A percentile compares a stretch with the other conserved stretches of the same genome.
Evolutionary conservation across 257 asterid genomes (phyloP).

Genomic region (Ehretia macrophylla): DNA sequence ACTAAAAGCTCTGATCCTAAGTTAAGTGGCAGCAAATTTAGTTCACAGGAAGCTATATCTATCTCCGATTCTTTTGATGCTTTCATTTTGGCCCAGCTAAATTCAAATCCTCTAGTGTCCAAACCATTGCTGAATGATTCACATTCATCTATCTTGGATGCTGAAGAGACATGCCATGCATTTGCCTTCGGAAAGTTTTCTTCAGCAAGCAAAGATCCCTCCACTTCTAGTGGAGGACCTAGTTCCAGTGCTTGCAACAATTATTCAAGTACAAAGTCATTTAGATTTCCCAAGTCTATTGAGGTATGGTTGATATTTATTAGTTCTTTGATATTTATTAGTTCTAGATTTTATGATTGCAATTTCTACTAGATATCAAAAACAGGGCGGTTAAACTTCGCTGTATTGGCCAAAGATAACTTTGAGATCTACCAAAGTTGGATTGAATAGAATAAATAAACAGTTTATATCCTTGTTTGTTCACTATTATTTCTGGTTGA

Average conservation of each 20-base stretch:
- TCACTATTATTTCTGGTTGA: no score
- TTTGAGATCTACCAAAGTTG: background rate
- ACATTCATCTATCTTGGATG: conserved; percentile 67
- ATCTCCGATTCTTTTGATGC: conserved; percentile 37
- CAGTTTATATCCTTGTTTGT: no score
- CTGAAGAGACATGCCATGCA: conserved; percentile 96
- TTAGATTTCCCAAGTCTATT: conserved; percentile 14
- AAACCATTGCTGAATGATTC: conserved; percentile 37
- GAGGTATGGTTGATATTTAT: conserved; percentile 17
- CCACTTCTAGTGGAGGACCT: conserved; percentile 19
- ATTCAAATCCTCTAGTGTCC: conserved; percentile 27
- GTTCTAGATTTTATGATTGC: background rate
- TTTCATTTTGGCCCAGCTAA: conserved; percentile 31
- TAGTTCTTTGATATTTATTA: background rate
- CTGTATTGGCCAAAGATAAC: background rate
- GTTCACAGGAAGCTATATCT: conserved; percentile 27
- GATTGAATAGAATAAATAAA: no score
- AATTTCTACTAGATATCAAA: background rate
- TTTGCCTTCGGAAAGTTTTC: conserved; percentile 48
- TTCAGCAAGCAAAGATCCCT: conserved; percentile 27
- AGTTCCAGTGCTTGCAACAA: conserved; percentile 17
- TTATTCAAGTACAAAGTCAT: conserved; percentile 4
- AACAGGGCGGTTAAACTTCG: background rate
- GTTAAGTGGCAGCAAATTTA: conserved; percentile 32
- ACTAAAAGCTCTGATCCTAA: conserved; percentile 22